phyloP scores from a whole-genome alignment of 2,329 filamentous ascomycete species.

The Aureobasidium sp. region DNA sequence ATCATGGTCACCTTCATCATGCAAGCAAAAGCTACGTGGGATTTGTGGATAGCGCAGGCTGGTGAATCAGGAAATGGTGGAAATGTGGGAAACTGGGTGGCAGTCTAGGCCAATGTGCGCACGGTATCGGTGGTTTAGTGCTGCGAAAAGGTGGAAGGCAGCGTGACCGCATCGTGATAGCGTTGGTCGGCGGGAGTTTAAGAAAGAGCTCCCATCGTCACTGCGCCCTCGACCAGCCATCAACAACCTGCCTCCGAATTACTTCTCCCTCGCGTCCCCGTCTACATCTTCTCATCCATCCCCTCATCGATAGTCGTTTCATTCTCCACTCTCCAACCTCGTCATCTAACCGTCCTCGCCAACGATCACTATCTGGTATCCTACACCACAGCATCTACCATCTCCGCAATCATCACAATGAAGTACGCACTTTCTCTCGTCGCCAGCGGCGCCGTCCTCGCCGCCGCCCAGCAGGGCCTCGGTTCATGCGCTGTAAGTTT shows the following conservation, averaged over 20 bases:
- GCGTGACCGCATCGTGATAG: conserved; percentile 5
- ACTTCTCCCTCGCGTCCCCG: background rate
- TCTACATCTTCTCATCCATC: conserved; percentile 6
- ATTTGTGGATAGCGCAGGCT: background rate
- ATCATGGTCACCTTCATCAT: conserved; percentile 10
- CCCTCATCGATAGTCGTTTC: conserved; percentile 3
- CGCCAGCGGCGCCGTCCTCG: conserved; percentile 28
- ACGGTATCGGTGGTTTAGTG: background rate
- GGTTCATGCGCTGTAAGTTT: conserved; percentile 32
- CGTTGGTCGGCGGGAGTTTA: background rate
- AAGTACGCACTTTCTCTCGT: conserved; percentile 28
- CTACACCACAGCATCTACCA: conserved; percentile 5
- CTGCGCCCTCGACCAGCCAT: conserved; percentile 10
- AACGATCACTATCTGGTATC: conserved; percentile 12
- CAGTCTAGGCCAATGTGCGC: conserved; percentile 1
- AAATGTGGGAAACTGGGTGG: conserved; percentile 10
- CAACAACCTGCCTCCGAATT: background rate
- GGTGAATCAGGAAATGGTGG: conserved; percentile 4
- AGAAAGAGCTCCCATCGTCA: conserved; percentile 13
- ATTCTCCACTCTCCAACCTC: conserved; percentile 11
- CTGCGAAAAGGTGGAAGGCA: background rate
- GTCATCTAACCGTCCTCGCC: background rate
- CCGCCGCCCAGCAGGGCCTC: conserved; percentile 28
- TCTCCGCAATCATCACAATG: conserved; percentile 24
- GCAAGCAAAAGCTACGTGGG: conserved; percentile 4